Base-by-base conservation (phyloP, 768 basidiomycete species). In the Rossbeevera mucosa region DNA sequence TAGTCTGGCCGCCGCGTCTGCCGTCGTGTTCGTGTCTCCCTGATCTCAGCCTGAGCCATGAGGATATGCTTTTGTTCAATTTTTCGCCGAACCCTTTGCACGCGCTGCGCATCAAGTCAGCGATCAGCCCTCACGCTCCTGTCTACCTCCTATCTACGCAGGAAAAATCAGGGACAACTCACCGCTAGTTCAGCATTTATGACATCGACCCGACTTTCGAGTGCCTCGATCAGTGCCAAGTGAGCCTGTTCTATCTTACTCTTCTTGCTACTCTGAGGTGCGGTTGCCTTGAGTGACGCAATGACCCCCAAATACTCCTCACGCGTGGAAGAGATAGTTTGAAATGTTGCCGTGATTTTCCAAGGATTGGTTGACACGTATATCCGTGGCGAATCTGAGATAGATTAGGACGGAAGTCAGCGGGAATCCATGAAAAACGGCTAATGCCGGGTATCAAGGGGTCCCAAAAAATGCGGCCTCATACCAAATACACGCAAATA, bases 281-380 rank as follows among this genome's bases (percentile, higher is more conserved):
- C 68, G 12, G 64, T 67, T 20, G 62, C 66, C 63, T 86, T 86
- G 58, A 93, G 66, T 44, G 75, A 73, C 56, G 83, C 82, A 51
- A 91, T 75, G 41, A 81, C 65, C 5, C 72, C 73, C n/a, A 82
- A 50, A 61, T 91, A 92, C 64, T 93, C 88, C 46, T 83, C 83
- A 42, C 78, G 77, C 13, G 87, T 85, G 4, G 86, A 85, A 13
- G 87, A 80, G 48, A 86, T 70, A 11, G 84, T 76, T 59, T 83
- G 77, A 62, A 93, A 88, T 14, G 85, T 85, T 28, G 88, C 84
- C 8, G 84, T 81, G 40, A 85, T 84, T 73, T 92, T 94, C 90
- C 89, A 94, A 20, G 91, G 91, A 68, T 94, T 94, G 13, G 87
- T 88, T 29, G 91, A 92, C 33, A 80, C 72, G 63, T 90, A 94